A percentile compares a stretch with the other conserved stretches of the same genome.
Conservation (phyloP, 164 flowering plant genomes). For the Paratinospora sagittata region DNA sequence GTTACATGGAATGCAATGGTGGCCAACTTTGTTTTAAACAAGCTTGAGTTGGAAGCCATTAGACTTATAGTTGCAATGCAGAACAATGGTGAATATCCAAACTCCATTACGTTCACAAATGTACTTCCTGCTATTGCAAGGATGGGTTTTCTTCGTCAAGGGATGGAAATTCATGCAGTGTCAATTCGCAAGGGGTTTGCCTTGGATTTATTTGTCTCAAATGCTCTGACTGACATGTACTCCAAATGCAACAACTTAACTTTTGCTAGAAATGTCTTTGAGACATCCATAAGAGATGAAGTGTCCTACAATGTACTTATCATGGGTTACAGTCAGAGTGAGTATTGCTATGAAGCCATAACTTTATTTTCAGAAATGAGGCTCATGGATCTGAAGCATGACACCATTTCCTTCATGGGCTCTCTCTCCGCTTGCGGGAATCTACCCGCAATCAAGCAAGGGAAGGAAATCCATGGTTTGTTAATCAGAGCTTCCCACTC, state of each 20-base stretch:
- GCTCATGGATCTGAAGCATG: conserved; percentile 20
- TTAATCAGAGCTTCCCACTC: not conserved
- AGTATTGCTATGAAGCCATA: conserved; percentile 18
- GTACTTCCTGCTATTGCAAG: conserved; percentile 49
- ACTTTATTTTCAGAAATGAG: conserved; percentile 26
- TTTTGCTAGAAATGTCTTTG: conserved; percentile 31
- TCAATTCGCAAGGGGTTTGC: conserved; percentile 26
- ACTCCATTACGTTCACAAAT: conserved; percentile 35
- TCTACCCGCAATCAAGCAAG: conserved; percentile 2
- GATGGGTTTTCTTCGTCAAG: conserved; percentile 26
- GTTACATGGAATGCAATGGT: conserved; percentile 69
- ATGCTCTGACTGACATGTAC: conserved; percentile 45
- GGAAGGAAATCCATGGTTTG: conserved; percentile 9
- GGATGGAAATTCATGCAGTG: conserved; percentile 41
- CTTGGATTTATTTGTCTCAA: conserved; percentile 32
- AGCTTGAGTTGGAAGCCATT: conserved; percentile 26
- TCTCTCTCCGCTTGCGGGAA: conserved; percentile 3
- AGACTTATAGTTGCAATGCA: conserved; percentile 29
- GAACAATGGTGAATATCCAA: conserved; percentile 23
- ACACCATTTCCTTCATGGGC: conserved; percentile 28
- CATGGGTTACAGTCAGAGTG: conserved; percentile 30
- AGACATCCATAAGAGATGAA: conserved; percentile 28
- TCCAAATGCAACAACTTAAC: conserved; percentile 31
- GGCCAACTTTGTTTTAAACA: conserved; percentile 32
- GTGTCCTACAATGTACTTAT: conserved; percentile 45